Percentiles rank a stretch among this genome's conserved stretches.
Conservation (phyloP, 495 filamentous ascomycete genomes). For the Talaromyces wortmannii region DNA sequence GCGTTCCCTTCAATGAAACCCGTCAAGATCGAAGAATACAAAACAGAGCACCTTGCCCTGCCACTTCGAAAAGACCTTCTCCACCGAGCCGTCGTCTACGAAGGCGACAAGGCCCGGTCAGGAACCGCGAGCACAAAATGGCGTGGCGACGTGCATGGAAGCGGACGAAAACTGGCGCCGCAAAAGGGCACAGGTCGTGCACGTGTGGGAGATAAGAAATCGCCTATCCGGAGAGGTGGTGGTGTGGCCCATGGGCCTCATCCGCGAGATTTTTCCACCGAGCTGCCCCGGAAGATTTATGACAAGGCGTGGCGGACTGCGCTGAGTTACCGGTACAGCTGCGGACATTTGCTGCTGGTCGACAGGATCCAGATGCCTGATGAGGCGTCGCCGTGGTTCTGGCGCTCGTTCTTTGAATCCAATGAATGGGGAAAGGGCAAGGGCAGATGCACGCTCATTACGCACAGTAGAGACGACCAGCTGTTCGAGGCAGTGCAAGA, state of each 20-base stretch:
- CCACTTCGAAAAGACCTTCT: constrained; percentile 89
- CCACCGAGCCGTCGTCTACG: constrained; percentile 86
- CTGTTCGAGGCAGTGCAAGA: constrained; percentile 42
- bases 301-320: constrained; percentile 94
- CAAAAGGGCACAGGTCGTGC: constrained; percentile 85
- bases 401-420: constrained; percentile 54
- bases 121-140: constrained; percentile 84
- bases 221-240: constrained; percentile 77
- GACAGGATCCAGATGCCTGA: constrained; percentile 57
- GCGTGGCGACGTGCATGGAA: constrained; percentile 77
- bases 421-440: constrained; percentile 65
- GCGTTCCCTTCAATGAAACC: constrained; percentile 88
- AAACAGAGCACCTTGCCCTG: constrained; percentile 71
- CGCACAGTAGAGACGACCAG: constrained; percentile 33
- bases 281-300: constrained; percentile 83
- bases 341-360: constrained; percentile 79
- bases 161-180: constrained; percentile 62
- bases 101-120: constrained; percentile 81
- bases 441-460: constrained; percentile 76
- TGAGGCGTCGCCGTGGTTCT: constrained; percentile 47
- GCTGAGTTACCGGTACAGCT: constrained; percentile 79
- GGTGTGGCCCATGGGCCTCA: constrained; percentile 83
- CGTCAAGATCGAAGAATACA: constrained; percentile 68
- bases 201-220: constrained; percentile 72
- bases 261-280: constrained; percentile 80